Percentiles rank a stretch among this genome's conserved stretches.
Conservation (phyloP, 2,329 filamentous ascomycete genomes). For the Parafenestella ontariensis region DNA sequence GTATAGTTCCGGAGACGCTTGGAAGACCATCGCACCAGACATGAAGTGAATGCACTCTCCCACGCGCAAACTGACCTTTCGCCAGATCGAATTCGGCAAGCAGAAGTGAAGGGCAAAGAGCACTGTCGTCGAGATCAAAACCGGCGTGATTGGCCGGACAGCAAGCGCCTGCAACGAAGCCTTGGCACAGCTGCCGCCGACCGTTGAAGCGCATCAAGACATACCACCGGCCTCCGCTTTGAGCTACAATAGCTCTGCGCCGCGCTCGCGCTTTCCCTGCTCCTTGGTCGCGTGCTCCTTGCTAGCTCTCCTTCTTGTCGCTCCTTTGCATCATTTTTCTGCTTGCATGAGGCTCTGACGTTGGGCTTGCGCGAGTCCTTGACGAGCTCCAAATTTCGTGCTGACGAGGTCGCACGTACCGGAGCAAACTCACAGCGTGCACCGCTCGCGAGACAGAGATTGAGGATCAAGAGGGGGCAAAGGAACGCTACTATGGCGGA, state of each 20-base stretch:
- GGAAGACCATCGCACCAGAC: slow-evolving; percentile 6
- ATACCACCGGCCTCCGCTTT: slow-evolving; percentile 20
- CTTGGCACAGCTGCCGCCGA: slow-evolving; percentile 22
- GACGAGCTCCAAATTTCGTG: slow-evolving; percentile 27
- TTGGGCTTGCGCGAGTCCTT: slow-evolving; percentile 37
- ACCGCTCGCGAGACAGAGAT: slow-evolving; percentile 29
- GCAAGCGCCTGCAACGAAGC: slow-evolving; percentile 20
- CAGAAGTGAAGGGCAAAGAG: not conserved
- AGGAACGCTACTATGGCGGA: slow-evolving; percentile 58
- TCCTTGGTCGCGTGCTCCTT: slow-evolving; percentile 32
- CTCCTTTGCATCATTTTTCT: slow-evolving; percentile 48
- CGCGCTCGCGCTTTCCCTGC: slow-evolving; percentile 28
- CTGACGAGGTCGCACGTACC: slow-evolving; percentile 15
- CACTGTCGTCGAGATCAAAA: not conserved
- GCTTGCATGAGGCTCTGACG: slow-evolving; percentile 46
- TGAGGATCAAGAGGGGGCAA: slow-evolving; percentile 54
- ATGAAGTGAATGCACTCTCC: slow-evolving; percentile 1
- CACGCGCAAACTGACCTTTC: not conserved
- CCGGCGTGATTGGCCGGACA: slow-evolving; percentile 11
- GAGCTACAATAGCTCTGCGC: slow-evolving; percentile 21
- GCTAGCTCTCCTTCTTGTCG: slow-evolving; percentile 46
- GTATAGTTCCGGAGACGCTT: slow-evolving; percentile 7
- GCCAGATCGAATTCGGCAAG: not conserved
- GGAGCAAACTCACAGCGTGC: slow-evolving; percentile 10
- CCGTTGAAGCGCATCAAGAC: slow-evolving; percentile 19